These are phyloP conservation scores for Cyberlindnera euphorbiiphila DNA, from an alignment of 805 yeast genomes.

Conservation along the genomic window DNA sequence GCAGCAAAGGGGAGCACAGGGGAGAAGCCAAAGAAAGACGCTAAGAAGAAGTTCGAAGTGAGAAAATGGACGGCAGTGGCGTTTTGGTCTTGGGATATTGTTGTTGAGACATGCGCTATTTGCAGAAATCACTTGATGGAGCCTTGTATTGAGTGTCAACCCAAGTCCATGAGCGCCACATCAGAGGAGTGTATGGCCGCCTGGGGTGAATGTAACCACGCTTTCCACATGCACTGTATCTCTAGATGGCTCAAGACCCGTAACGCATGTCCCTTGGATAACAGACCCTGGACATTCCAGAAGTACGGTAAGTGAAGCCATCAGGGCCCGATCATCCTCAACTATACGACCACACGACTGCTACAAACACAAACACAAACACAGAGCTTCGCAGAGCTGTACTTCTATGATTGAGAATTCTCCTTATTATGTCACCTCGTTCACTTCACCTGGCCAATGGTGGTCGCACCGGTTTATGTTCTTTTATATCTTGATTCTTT, in stretches of 20 bases:
- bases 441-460: too few relatives aligned
- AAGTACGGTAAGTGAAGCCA: conserved; percentile 73
- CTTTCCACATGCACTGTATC: conserved; percentile 97
- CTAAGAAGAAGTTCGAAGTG: conserved; percentile 79
- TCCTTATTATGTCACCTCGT: too few relatives aligned
- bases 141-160: conserved; percentile 95
- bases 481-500: too few relatives aligned
- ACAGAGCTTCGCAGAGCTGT: too few relatives aligned
- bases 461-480: too few relatives aligned
- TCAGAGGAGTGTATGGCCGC: conserved; percentile 87
- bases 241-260: conserved; percentile 93
- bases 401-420: too few relatives aligned
- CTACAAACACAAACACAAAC: too few relatives aligned
- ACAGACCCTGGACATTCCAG: conserved; percentile 78
- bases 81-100: conserved; percentile 99
- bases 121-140: conserved; percentile 98
- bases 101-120: conserved; percentile 94
- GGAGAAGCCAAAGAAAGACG: conserved; percentile 7
- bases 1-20: neutral
- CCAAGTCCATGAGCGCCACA: conserved; percentile 59
- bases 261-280: conserved; percentile 95
- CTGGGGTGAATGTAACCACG: conserved; percentile 96
- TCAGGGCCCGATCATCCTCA: too few relatives aligned
- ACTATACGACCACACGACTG: too few relatives aligned
- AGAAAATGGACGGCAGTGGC: conserved; percentile 99